Base-by-base conservation (phyloP, 192 early-diverging fungal genomes). In the Entophlyctis helioformis region DNA sequence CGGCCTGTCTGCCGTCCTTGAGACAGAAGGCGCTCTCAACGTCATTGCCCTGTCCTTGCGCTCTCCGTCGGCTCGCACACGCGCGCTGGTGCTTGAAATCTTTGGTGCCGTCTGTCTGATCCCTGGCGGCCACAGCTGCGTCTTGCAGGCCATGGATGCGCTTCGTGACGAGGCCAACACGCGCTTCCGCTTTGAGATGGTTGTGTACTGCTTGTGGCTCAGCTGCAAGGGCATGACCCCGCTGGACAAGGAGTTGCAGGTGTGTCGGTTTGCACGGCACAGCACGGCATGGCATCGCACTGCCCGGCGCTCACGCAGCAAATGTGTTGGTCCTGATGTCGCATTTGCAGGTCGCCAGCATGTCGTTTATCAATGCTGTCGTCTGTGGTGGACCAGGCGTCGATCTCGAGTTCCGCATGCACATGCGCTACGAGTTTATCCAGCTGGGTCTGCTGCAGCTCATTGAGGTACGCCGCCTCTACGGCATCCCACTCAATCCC, bases 301-400 rank as follows among this genome's bases (percentile, higher is more conserved):
- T n/a, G n/a, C n/a, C n/a, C n/a, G n/a, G n/a, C n/a, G n/a, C n/a
- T n/a, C n/a, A n/a, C n/a, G n/a, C n/a, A n/a, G n/a, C n/a, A n/a
- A n/a, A n/a, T n/a, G n/a, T n/a, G n/a, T n/a, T n/a, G n/a, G n/a
- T n/a, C n/a, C n/a, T n/a, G n/a, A n/a, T n/a, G n/a, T n/a, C n/a
- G n/a, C n/a, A n/a, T n/a, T 32, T 1, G 18, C 20, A 69, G 56
- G 56, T 71, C 18, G 68, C 67, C 1, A 54, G 53, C 36, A 67
- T 74, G 65, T 71, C 71, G 7, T 68, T 74, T 46, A 71, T 74
- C 46, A 74, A 74, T 42, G 67, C 71, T 8, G 62, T 74, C 10
- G 69, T 67, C 24, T 64, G 64, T 48, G 71, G 71, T 36, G 71
- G 71, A 1, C 54, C 65, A n/a, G 69, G 69, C 20, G 42, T 51